These are phyloP conservation scores for Eucalyptus lansdowneana DNA, from an alignment of 345 rosid genomes.

Conservation along the genomic window DNA sequence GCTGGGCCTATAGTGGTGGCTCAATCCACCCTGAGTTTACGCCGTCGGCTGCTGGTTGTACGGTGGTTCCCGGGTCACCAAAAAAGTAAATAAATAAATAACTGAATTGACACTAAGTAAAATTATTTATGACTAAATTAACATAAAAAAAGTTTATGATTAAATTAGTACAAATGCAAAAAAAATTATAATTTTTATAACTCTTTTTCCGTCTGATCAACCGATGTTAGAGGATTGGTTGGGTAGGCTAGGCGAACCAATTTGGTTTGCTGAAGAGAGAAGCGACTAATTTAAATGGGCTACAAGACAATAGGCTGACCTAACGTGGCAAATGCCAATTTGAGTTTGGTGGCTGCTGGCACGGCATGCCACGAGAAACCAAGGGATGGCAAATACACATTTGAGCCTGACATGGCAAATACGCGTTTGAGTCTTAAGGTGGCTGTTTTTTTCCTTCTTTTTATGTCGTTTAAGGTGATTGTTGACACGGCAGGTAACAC, in stretches of 20 bases:
- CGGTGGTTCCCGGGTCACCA: too few species aligned
- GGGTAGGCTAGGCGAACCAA: neutral
- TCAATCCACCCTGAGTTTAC: too few species aligned
- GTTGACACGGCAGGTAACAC: neutral
- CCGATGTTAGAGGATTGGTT: neutral
- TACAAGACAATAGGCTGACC: neutral
- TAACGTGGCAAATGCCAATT: neutral
- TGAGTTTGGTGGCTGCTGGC: neutral
- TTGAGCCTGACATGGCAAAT: neutral
- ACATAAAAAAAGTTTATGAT: too few species aligned
- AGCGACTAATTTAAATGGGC: neutral
- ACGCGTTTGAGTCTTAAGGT: neutral
- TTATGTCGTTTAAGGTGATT: neutral
- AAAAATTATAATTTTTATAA: too few species aligned
- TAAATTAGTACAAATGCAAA: too few species aligned
- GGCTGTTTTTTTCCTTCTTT: too few species aligned
- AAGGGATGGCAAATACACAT: neutral
- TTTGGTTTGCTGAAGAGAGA: neutral
- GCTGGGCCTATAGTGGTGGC: too few species aligned
- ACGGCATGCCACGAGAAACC: neutral
- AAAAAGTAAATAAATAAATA: too few species aligned
- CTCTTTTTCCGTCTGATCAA: too few species aligned
- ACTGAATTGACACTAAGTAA: too few species aligned
- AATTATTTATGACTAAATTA: too few species aligned
- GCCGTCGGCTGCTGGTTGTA: rapidly evolving